phyloP scores from a whole-genome alignment of 441 rosid genomes.

The Gossypium trilobum region DNA sequence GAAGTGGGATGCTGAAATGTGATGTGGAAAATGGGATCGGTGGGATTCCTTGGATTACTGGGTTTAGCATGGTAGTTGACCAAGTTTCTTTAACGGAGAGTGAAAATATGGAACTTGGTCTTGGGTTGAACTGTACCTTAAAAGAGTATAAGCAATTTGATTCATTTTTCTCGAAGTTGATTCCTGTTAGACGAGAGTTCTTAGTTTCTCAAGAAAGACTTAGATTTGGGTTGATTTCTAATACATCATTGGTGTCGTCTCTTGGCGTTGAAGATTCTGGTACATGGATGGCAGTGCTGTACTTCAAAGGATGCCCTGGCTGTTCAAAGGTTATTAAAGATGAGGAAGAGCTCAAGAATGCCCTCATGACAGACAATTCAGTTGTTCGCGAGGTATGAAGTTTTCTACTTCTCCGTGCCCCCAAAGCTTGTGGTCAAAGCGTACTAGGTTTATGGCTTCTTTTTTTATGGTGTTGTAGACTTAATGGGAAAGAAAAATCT shows the following conservation, averaged over 20 bases:
- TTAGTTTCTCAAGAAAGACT: conserved; percentile 59
- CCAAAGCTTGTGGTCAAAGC: neutral
- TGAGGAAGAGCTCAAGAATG: conserved; percentile 42
- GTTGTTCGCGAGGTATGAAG: conserved; percentile 52
- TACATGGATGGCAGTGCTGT: conserved; percentile 58
- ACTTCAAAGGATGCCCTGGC: conserved; percentile 61
- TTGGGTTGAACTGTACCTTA: conserved; percentile 44
- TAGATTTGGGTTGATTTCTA: conserved; percentile 69
- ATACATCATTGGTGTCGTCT: conserved; percentile 45
- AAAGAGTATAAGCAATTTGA: conserved; percentile 59
- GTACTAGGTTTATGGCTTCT: neutral
- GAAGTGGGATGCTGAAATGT: conserved; percentile 44
- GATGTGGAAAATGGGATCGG: conserved; percentile 35
- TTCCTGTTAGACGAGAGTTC: conserved; percentile 49
- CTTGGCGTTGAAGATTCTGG: conserved; percentile 41
- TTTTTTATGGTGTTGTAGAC: neutral
- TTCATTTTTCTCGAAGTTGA: conserved; percentile 51
- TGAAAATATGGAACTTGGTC: conserved; percentile 23
- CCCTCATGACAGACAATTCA: conserved; percentile 37
- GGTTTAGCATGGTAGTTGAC: conserved; percentile 40
- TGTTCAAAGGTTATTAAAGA: conserved; percentile 62
- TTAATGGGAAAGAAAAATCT: neutral
- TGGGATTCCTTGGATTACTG: conserved; percentile 58
- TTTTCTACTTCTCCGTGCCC: neutral
- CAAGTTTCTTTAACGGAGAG: conserved; percentile 30